Base-by-base conservation (phyloP, 768 basidiomycete species). In the Rhodosporidiobolus sp. region DNA sequence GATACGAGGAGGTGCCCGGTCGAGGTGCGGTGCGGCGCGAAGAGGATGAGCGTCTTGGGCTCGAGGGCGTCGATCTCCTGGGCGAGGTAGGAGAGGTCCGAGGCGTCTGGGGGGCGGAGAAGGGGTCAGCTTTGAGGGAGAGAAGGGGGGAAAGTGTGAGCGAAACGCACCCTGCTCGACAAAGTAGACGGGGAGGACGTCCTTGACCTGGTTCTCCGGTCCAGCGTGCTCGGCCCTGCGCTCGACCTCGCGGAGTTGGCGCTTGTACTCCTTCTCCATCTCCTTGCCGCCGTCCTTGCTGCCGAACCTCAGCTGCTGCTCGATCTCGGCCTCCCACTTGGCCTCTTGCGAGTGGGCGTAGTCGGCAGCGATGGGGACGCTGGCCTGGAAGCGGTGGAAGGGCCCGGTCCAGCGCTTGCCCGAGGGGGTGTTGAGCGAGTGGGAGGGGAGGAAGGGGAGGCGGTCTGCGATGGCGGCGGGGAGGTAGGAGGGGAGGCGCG, bases 241-340 rank as follows among this genome's bases (percentile, higher is more conserved):
- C 63, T 74, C 73, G n/a, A 70, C 28, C 62, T 74, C 63, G 17
- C 66, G 54, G 48, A 65, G 45, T 35, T 61, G 48, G 11, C 69
- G 52, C 69, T 66, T 70, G 32, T 63, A 43, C 54, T 74, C 65
- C 67, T 70, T 70, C 52, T 74, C 73, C 45, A 66, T 58, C 54
- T 74, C 69, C 49, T 62, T 59, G 4, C 67, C 73, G 26, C 73
- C 69, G 26, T 70, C 56, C 61, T 74, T 74, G 58, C 61, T 63
- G 22, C 69, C 73, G 32, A 74, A 65, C 50, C 73, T 34, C 16
- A 69, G 48, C 45, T 66, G 69, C 52, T n/a, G 32, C 59, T 74
- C 71, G 46, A 72, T 38, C 57, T 67, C 66, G 19, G 67, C 65
- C 62, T 74, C 73, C 73, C 62, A 65, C 24, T 54, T 55, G 1